These are phyloP conservation scores for Candida sojae DNA, from an alignment of 1,139 yeast genomes.

Conservation along the genomic window DNA sequence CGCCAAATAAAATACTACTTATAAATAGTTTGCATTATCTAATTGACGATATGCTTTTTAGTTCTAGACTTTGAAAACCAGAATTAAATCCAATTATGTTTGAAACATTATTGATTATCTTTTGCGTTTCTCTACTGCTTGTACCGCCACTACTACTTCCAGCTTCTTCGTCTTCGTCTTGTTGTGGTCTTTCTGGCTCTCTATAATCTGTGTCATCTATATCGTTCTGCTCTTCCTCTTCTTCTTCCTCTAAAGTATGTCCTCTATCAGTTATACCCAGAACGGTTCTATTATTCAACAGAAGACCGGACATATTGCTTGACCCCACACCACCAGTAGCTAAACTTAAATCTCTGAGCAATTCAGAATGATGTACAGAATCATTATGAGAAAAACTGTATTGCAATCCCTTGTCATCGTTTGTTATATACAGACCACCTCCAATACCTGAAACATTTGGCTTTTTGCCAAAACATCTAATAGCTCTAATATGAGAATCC, in stretches of 20 bases:
- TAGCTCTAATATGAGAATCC: slow-evolving; percentile 85
- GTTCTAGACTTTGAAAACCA: slow-evolving; percentile 43
- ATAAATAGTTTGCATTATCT: slow-evolving; percentile 20
- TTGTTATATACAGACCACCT: neutral
- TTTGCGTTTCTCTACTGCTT: slow-evolving; percentile 19
- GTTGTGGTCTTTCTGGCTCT: neutral
- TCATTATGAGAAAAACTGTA: slow-evolving; percentile 2
- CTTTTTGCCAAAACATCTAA: slow-evolving; percentile 47
- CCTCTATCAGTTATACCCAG: slow-evolving; percentile 11
- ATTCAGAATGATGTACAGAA: slow-evolving; percentile 21
- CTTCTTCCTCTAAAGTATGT: slow-evolving; percentile 13
- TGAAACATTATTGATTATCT: slow-evolving; percentile 37
- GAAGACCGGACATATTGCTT: slow-evolving; percentile 28
- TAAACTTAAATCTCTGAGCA: slow-evolving; percentile 31
- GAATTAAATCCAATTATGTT: slow-evolving; percentile 45
- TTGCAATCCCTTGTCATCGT: neutral
- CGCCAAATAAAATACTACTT: slow-evolving; percentile 4
- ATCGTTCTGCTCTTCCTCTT: slow-evolving; percentile 9
- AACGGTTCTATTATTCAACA: slow-evolving; percentile 24
- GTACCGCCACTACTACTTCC: slow-evolving; percentile 13
- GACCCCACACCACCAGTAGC: slow-evolving; percentile 21
- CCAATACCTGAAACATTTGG: slow-evolving; percentile 12
- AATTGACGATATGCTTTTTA: slow-evolving; percentile 43
- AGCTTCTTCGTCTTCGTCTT: too few relatives aligned
- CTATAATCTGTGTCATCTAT: slow-evolving; percentile 1